Evolutionary conservation across 768 basidiomycete species (phyloP), one percentile per base, ranked within the genome.

Genomic region (Cyclocybe aegerita): DNA sequence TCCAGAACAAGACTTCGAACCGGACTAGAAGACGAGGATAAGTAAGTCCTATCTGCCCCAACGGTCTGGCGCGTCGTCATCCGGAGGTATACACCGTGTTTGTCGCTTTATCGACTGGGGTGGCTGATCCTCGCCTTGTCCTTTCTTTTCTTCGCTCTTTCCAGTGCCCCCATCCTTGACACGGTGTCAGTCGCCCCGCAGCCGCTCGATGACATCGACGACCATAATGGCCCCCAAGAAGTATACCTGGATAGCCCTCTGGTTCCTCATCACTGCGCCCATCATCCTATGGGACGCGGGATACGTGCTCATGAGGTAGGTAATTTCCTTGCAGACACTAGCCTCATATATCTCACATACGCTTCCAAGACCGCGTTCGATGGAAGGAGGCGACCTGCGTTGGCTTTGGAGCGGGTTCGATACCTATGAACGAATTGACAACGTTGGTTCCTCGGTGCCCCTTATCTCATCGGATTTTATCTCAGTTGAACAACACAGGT

Each of bases 391-490:
- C 2, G 88, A 92, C 69, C 73, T 91, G 35, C 81, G 88, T 55
- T 92, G 90, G 90, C 80, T 92, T 47, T 93, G 90, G 90, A 74
- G 77, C 47, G 82, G 82, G 2, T 92, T 92, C 63, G 80, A 76
- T 52, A 52, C 81, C 46, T 89, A 88, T 65, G 85, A 83, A 55
- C 70, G 80, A 9, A 65, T 90, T 17, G 65, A 70, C 60, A 60
- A 65, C 52, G 68, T 62, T 45, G 23, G 48, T 44, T 23, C 4
- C 23, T 23, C 23, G 29, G 3, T 49, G 38, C 16, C 37, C 43
- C 43, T 50, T 23, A 37, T 17, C 38, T 23, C 54, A 32, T 55
- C 40, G 33, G 38, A 36, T 17, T 43, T 43, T 11, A 30, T 53
- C 29, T 32, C 46, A 30, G 51, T 50, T 23, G 30, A 36, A 43